Conservation (phyloP, 441 rosid species). For the Aquilaria agallochum region DNA sequence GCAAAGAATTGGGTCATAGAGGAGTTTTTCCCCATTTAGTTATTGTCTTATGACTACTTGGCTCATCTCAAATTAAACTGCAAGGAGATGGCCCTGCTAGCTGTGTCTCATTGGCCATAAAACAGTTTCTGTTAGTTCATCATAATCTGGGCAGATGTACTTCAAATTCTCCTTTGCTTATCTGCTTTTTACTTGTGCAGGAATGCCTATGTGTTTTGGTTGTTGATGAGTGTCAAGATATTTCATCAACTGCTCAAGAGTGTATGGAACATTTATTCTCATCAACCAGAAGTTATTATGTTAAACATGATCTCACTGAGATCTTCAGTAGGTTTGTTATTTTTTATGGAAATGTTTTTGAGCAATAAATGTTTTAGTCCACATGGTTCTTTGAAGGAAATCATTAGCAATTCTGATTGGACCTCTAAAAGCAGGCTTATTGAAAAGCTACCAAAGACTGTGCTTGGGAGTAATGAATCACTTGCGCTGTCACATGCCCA, state of each 20-base stretch:
- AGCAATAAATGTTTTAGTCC: constrained; percentile 9
- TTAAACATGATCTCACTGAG: constrained; percentile 50
- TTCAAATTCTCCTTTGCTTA: no score
- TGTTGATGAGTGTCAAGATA: constrained; percentile 75
- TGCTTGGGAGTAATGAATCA: constrained; percentile 71
- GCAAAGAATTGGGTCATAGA: no score
- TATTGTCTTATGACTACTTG: no score
- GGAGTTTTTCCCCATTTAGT: no score
- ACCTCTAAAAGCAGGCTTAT: constrained; percentile 43
- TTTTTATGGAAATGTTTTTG: constrained; percentile 15
- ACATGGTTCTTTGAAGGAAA: background rate
- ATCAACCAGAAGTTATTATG: constrained; percentile 26
- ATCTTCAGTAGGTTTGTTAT: constrained; percentile 68
- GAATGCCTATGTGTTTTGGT: constrained; percentile 80
- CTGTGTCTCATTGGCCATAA: no score
- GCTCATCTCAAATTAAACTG: no score
- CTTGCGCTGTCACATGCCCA: constrained; percentile 69
- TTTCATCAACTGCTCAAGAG: constrained; percentile 64
- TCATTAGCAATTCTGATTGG: background rate
- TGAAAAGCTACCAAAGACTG: constrained; percentile 88
- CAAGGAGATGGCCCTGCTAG: no score
- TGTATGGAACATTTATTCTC: constrained; percentile 53
- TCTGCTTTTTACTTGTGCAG: constrained; percentile 40
- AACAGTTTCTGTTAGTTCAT: no score
- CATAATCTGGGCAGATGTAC: no score